Conservation (phyloP, 805 yeast genomes). For the Sugiyamaella americana region DNA sequence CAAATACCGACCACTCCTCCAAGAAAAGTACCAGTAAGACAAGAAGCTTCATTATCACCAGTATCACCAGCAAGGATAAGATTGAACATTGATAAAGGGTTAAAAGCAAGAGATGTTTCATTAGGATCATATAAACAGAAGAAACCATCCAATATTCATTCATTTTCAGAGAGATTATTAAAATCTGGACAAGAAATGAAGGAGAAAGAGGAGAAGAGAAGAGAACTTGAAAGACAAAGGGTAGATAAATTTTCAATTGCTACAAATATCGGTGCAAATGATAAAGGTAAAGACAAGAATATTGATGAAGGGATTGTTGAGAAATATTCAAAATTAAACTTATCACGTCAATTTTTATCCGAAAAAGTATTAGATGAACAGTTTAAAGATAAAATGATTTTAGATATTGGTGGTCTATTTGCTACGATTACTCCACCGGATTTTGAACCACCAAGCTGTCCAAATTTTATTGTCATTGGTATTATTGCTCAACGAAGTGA, state of each 20-base stretch:
- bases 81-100: constrained; percentile 22
- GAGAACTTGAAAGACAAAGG: constrained; percentile 4
- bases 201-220: neutral
- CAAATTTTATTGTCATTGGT: constrained; percentile 81
- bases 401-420: constrained; percentile 52
- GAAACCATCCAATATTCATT: constrained; percentile 3
- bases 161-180: constrained; percentile 19
- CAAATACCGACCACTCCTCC: constrained; percentile 10
- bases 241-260: constrained; percentile 4
- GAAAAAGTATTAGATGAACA: constrained; percentile 32
- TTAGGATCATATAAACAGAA: constrained; percentile 1
- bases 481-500: constrained; percentile 53
- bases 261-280: constrained; percentile 7
- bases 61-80: constrained; percentile 19
- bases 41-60: constrained; percentile 12
- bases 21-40: neutral
- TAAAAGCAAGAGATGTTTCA: neutral
- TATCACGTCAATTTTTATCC: constrained; percentile 45
- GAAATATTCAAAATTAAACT: constrained; percentile 38
- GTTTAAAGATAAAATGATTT: constrained; percentile 45
- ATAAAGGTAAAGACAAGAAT: neutral
- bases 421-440: constrained; percentile 66
- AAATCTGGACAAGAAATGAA: constrained; percentile 1
- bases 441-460: constrained; percentile 58
- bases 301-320: constrained; percentile 29